Evolutionary conservation across 495 filamentous ascomycete genomes (phyloP).

Genomic region (Cairneyella variabilis): DNA sequence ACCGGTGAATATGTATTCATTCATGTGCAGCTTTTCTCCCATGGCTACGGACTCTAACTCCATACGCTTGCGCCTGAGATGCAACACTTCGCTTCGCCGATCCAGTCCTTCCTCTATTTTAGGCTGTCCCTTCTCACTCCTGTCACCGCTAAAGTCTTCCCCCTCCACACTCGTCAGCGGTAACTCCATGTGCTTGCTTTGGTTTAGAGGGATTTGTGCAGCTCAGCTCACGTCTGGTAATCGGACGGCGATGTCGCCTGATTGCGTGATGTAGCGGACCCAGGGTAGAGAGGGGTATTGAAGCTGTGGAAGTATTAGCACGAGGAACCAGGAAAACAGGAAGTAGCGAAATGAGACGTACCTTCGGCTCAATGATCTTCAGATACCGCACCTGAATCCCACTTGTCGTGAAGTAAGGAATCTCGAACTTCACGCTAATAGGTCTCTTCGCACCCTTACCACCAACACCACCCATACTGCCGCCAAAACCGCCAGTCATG

Average conservation of each 20-base stretch:
- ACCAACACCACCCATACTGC: conserved; percentile 82
- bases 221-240: conserved; percentile 71
- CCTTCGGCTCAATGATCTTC: conserved; percentile 99
- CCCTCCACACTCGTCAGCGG: too few species aligned
- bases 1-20: too few species aligned
- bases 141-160: too few species aligned
- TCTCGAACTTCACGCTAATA: conserved; percentile 99
- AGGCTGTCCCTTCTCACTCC: too few species aligned
- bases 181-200: too few species aligned
- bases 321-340: conserved; percentile 10
- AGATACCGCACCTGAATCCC: conserved; percentile 97
- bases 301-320: conserved; percentile 22
- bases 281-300: conserved; percentile 76
- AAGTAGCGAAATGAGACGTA: conserved; percentile 39
- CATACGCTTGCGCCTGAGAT: too few species aligned
- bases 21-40: too few species aligned
- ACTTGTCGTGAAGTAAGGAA: conserved; percentile 98
- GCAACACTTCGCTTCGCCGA: too few species aligned
- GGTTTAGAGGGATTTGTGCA: too few species aligned
- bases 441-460: conserved; percentile 88
- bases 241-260: conserved; percentile 89
- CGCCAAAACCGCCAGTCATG: conserved; percentile 94
- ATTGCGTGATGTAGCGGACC: conserved; percentile 98
- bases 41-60: too few species aligned
- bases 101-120: too few species aligned